Conservation (phyloP, 108 stramenopile species). For the Poteriospumella lacustris region DNA sequence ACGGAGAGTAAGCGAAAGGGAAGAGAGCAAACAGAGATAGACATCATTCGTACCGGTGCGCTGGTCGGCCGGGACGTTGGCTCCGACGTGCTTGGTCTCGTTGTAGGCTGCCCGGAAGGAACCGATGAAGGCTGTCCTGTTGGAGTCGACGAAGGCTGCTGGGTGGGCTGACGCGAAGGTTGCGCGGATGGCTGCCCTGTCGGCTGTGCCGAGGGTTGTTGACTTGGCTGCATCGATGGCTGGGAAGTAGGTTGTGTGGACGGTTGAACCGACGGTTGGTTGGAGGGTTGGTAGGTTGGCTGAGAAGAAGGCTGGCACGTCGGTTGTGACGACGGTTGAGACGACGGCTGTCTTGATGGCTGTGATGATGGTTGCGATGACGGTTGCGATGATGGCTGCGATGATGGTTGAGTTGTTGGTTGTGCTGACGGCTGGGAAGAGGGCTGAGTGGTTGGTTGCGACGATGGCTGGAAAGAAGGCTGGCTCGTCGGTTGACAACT, state of each 20-base stretch:
- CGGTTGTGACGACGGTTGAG: slow-evolving; percentile 5
- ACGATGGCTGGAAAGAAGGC: not conserved
- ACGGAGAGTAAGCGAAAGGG: not conserved
- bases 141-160: slow-evolving; percentile 1
- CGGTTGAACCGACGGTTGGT: slow-evolving; percentile 1
- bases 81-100: not conserved
- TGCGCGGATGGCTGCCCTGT: not conserved
- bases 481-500: not conserved
- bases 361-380: not conserved
- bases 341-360: slow-evolving; percentile 1
- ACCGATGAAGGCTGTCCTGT: slow-evolving; percentile 10
- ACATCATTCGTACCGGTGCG: not conserved
- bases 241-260: not conserved
- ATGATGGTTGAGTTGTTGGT: not conserved
- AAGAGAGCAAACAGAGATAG: not conserved
- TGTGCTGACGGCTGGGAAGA: slow-evolving; percentile 11
- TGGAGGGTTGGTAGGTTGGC: not conserved
- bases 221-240: not conserved
- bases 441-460: not conserved
- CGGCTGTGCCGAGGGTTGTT: not conserved
- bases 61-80: not conserved
- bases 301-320: slow-evolving; percentile 1
- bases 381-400: not conserved
- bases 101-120: slow-evolving; percentile 22
- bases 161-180: slow-evolving; percentile 11